Evolutionary conservation across 306 rosid genomes (phyloP).

Genomic region (Abrus precatorius): DNA sequence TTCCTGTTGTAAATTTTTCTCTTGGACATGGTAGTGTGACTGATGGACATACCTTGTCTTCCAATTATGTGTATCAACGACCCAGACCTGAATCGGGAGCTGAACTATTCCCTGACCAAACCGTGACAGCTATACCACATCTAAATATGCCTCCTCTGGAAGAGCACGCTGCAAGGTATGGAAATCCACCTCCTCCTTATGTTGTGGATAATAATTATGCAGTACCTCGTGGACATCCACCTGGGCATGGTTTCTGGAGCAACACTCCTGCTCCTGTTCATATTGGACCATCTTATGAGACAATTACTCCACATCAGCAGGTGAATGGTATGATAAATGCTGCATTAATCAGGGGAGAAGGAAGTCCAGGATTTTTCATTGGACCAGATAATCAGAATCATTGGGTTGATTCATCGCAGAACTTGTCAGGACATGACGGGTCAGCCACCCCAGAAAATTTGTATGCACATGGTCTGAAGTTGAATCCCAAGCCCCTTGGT

Average conservation of each 20-base stretch:
- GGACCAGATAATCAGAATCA: conserved; percentile 71
- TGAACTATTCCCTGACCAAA: conserved; percentile 74
- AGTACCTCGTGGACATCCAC: conserved; percentile 62
- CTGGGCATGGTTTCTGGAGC: conserved; percentile 75
- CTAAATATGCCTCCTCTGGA: conserved; percentile 66
- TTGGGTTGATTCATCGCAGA: conserved; percentile 78
- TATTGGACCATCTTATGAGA: conserved; percentile 71
- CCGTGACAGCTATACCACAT: conserved; percentile 64
- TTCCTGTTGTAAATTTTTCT: conserved; percentile 67
- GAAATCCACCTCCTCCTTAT: conserved; percentile 65
- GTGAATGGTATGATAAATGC: conserved; percentile 71
- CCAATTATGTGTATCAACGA: conserved; percentile 66
- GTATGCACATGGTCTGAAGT: conserved; percentile 58
- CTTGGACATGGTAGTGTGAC: conserved; percentile 61
- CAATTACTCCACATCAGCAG: conserved; percentile 58
- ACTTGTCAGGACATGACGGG: conserved; percentile 68
- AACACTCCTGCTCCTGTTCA: conserved; percentile 65
- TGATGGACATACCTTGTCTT: conserved; percentile 62
- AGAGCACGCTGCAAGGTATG: conserved; percentile 71
- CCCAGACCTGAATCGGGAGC: conserved; percentile 72
- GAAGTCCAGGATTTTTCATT: conserved; percentile 69
- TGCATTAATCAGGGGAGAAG: conserved; percentile 70
- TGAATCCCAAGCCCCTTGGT: conserved; percentile 52
- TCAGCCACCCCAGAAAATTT: conserved; percentile 63
- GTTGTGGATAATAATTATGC: conserved; percentile 75